Evolutionary conservation across 805 yeast species (phyloP), one percentile per base, ranked within the genome.

Genomic region (Groenewaldozyma tartarivorans): DNA sequence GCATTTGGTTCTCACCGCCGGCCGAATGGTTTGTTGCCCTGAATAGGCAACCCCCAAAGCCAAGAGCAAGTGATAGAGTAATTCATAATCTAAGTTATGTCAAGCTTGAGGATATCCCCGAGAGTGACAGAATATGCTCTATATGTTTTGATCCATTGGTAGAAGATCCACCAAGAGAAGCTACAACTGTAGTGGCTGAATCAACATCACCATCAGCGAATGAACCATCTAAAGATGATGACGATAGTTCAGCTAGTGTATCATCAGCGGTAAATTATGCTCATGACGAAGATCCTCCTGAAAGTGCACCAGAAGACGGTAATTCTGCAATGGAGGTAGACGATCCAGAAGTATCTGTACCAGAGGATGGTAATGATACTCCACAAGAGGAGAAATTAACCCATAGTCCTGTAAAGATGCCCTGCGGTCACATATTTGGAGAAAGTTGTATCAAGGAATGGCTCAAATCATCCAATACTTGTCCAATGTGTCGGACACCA

Each of bases 401-500:
- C 20, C 96, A 92, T 57, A 58, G 69, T 3, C 81, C 96, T 0
- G 68, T 82, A 1, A 64, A 71, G 43, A 67, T 90, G 72, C 92
- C 95, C 0, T 90, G 98, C 59, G 77, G 77, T 5, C 98, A 90
- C 55, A 56, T 77, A 0, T 90, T 92, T 66, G 97, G 98, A 4
- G 71, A 78, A 46, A 72, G 75, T n/a, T 90, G 98, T 64, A 65
- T 87, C 19, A 73, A 68, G 43, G 84, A 81, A 51, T 90, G 98
- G 98, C 72, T 90, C 38, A 72, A 71, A 45, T 63, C 73, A 19
- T 78, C 81, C 51, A 71, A 75, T 22, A 75, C 85, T 2, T 88
- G 97, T 57, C 98, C 98, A 0, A 61, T 90, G 36, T 90, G 98
- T 57, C 75, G 97, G 43, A 66, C 66, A 15, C 64, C 69, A 17